Base-by-base conservation (phyloP, 1,139 yeast genomes). In the Casaregolazyma suthepensis region DNA sequence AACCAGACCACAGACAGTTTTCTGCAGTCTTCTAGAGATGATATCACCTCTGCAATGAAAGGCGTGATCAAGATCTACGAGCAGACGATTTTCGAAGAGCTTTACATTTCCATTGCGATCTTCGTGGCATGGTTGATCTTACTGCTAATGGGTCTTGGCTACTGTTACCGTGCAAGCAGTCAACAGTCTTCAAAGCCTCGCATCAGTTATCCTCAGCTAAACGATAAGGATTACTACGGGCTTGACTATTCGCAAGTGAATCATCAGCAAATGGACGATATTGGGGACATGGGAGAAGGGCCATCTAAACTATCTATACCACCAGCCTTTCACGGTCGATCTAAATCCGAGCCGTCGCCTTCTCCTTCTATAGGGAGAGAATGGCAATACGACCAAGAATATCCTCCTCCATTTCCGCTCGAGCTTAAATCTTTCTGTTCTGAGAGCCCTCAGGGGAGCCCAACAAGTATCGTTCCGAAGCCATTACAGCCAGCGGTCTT, bases 101-200 rank as follows among this genome's bases (percentile, higher is more conserved):
- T 64, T n/a, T 57, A 56, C 51, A 56, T 64, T n/a, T 57, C 66
- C 2, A 18, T 53, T 29, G 59, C 53, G 1, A 46, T 64, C 12
- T 40, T 64, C 5, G 51, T 55, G 3, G 45, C 58, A 22, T 64
- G 68, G 68, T n/a, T 63, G 15, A 12, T 58, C 23, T 55, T 63
- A 4, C 65, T 64, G 2, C 10, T 61, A 5, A 26, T 40, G n/a
- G 64, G 63, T 2, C 48, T 57, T 17, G 10, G 60, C 5, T 60
- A 62, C 53, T 63, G 66, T 43, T 46, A 48, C 23, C n/a, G 10
- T 22, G 31, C 31, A 12, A 22, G 19, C 22, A 22, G 35, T n/a
- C 29, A 22, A 3, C 46, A 44, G n/a, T 15, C 26, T 15, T 12
- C 19, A 20, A 44, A 22, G 35, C 35, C 35, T 3, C 19, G 19